Conservation (phyloP, 176 grass and related monocot genomes). For the Chrysopogon serrulatus region DNA sequence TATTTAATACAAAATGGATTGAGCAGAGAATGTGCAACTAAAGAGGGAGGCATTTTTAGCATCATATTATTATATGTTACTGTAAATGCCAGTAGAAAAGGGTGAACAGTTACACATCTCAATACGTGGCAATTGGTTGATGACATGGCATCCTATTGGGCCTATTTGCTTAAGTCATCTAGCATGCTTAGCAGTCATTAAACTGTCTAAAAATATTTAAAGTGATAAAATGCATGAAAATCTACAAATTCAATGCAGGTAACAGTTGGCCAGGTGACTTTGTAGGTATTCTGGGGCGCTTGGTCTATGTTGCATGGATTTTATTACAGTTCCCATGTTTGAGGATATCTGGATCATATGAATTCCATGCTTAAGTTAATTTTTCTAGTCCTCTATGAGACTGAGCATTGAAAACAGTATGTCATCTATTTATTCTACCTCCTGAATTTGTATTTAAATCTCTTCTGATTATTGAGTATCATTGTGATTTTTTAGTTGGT, state of each 20-base stretch:
- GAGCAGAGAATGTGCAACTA: background rate
- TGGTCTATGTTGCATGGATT: background rate
- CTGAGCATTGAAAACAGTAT: background rate
- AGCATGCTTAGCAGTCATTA: background rate
- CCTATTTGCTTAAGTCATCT: background rate
- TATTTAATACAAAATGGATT: conserved; percentile 5
- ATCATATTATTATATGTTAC: background rate
- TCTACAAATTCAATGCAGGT: background rate
- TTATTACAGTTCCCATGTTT: background rate
- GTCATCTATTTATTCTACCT: conserved; percentile 7
- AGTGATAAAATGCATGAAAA: conserved; percentile 18
- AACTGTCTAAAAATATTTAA: background rate
- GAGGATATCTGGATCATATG: background rate
- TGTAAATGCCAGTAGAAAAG: background rate
- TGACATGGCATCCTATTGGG: background rate
- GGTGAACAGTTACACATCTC: background rate
- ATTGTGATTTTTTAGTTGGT: conserved; percentile 71
- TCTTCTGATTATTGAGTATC: conserved; percentile 41
- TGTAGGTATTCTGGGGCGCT: background rate
- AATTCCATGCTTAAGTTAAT: background rate
- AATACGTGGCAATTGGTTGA: conserved; percentile 9
- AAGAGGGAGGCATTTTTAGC: background rate
- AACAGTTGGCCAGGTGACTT: background rate
- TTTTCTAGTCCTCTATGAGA: conserved; percentile 1
- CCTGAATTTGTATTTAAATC: conserved; percentile 1